Evolutionary conservation across 2,329 filamentous ascomycete species (phyloP).

Genomic region (Sclerotinia sclerotiorum): DNA sequence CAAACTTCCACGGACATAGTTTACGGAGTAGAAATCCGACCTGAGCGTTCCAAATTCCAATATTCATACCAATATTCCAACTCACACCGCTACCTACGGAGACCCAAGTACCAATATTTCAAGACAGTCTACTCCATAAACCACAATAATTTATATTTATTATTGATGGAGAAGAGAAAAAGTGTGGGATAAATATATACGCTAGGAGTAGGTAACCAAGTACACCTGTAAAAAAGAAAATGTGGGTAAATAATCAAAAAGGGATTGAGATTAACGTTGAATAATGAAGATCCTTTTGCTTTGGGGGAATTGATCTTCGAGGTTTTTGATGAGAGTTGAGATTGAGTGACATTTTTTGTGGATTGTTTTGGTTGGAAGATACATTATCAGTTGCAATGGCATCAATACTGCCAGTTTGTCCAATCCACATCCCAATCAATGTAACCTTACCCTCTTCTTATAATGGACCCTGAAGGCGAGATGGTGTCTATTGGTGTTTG

Average conservation of each 20-base stretch:
- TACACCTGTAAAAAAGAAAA: not conserved
- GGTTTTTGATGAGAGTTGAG: not conserved
- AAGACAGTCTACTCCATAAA: not conserved
- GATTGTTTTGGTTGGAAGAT: not conserved
- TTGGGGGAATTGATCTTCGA: not conserved
- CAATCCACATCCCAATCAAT: not conserved
- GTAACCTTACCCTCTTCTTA: not conserved
- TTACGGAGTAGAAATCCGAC: not conserved
- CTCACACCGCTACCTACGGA: slow-evolving; percentile 7
- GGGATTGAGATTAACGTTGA: not conserved
- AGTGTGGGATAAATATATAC: not conserved
- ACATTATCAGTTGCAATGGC: not conserved
- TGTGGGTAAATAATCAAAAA: not conserved
- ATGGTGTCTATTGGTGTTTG: not conserved
- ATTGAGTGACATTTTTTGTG: not conserved
- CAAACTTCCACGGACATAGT: slow-evolving; percentile 1
- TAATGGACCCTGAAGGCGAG: not conserved
- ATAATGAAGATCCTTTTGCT: not conserved
- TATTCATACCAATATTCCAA: not conserved
- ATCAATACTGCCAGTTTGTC: not conserved
- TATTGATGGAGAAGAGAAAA: not conserved
- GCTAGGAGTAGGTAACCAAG: too few species aligned
- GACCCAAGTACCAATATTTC: not conserved
- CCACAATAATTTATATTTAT: not conserved
- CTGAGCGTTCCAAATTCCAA: not conserved